Percentiles rank a stretch among this genome's conserved stretches.
Conservation (phyloP, 208 protist species). For the Willaertia magna region DNA sequence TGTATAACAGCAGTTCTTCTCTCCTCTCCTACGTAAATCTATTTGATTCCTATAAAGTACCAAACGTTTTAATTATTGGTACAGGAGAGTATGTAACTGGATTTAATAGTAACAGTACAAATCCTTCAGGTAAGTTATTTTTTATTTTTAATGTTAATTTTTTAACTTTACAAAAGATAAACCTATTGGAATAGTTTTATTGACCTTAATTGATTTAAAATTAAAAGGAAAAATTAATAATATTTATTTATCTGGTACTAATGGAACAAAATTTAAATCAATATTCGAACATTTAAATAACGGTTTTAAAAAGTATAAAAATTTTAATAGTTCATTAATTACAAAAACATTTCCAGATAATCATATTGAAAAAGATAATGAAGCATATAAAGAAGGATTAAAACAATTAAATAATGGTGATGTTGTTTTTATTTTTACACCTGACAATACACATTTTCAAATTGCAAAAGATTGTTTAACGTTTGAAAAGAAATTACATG, state of each 20-base stretch:
- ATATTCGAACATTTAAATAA: background rate
- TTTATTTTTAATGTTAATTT: too few relatives aligned
- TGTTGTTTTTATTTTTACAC: slow-evolving; percentile 38
- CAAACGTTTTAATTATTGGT: slow-evolving; percentile 24
- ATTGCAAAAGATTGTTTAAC: slow-evolving; percentile 28
- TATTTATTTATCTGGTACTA: slow-evolving; percentile 26
- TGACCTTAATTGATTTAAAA: slow-evolving; percentile 34
- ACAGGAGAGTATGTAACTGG: slow-evolving; percentile 46
- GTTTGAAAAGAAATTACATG: slow-evolving; percentile 32
- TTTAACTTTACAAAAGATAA: too few relatives aligned
- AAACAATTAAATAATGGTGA: slow-evolving; percentile 28
- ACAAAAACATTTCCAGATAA: slow-evolving; percentile 26
- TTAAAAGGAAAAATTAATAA: slow-evolving; percentile 15
- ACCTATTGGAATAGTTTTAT: slow-evolving; percentile 31
- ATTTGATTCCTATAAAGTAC: slow-evolving; percentile 5
- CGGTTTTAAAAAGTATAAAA: background rate
- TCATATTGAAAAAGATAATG: slow-evolving; percentile 18
- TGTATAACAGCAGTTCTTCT: too few relatives aligned
- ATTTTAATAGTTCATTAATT: background rate
- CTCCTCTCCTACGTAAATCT: too few relatives aligned
- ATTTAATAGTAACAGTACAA: slow-evolving; percentile 11
- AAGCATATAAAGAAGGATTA: slow-evolving; percentile 25
- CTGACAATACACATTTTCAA: slow-evolving; percentile 40
- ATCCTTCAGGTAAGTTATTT: too few relatives aligned
- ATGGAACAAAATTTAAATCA: background rate